phyloP scores from a whole-genome alignment of 164 flowering plant species.

The Houttuynia cordata region DNA sequence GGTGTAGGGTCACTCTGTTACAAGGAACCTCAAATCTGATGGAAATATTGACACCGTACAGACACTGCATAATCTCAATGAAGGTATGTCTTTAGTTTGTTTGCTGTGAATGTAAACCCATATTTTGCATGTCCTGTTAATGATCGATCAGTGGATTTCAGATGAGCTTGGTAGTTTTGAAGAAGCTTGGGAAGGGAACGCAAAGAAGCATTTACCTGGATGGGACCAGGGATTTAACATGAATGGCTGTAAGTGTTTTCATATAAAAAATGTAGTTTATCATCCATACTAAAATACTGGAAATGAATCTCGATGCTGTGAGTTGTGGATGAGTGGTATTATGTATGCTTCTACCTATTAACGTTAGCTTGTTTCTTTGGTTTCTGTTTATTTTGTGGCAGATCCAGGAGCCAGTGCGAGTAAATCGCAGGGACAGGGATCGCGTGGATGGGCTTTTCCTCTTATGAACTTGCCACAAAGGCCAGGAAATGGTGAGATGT shows the following conservation, averaged over 20 bases:
- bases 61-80: conserved; percentile 65
- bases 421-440: background rate
- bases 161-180: conserved; percentile 74
- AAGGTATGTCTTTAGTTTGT: conserved; percentile 36
- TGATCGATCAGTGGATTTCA: conserved; percentile 11
- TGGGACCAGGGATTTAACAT: conserved; percentile 28
- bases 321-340: background rate
- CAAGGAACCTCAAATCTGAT: conserved; percentile 69
- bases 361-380: background rate
- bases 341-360: background rate
- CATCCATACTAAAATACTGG: background rate
- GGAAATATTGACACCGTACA: conserved; percentile 72
- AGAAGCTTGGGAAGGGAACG: conserved; percentile 60
- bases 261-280: no score
- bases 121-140: background rate
- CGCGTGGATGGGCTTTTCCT: background rate
- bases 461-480: background rate
- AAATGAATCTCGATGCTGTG: no score
- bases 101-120: no score
- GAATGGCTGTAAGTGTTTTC: background rate
- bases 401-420: background rate
- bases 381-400: background rate
- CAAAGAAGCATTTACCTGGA: conserved; percentile 53
- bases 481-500: background rate
- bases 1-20: conserved; percentile 70